These are phyloP conservation scores for Cytospora paraplurivora DNA, from an alignment of 2,329 filamentous ascomycete species.

Conservation along the genomic window DNA sequence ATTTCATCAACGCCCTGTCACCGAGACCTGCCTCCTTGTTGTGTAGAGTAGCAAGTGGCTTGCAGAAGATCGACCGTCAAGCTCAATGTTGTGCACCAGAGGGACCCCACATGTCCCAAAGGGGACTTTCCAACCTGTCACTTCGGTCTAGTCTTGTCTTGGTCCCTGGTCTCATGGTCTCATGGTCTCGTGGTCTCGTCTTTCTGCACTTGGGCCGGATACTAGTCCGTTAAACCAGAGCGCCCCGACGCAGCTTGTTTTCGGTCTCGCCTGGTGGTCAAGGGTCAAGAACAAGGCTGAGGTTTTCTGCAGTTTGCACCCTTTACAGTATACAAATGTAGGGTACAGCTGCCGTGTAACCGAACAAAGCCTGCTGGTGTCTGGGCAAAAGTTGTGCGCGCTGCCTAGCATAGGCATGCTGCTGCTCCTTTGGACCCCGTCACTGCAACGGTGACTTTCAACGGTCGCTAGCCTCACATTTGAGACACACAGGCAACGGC, in stretches of 20 bases:
- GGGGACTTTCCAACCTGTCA: constrained; percentile 13
- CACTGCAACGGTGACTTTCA: neutral
- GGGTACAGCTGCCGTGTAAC: constrained; percentile 18
- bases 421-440: neutral
- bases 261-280: constrained; percentile 13
- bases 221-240: neutral
- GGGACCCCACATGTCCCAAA: constrained; percentile 20
- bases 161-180: constrained; percentile 16
- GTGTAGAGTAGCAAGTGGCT: constrained; percentile 22
- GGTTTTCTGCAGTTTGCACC: constrained; percentile 18
- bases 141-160: constrained; percentile 13
- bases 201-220: constrained; percentile 9
- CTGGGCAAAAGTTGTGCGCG: constrained; percentile 9
- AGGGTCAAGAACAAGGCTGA: constrained; percentile 11
- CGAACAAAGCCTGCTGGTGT: constrained; percentile 2
- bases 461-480: neutral
- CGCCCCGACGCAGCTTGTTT: constrained; percentile 25
- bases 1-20: neutral
- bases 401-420: neutral
- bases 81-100: constrained; percentile 24
- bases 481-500: constrained; percentile 1
- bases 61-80: constrained; percentile 21
- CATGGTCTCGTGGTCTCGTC: constrained; percentile 20
- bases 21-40: constrained; percentile 18
- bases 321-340: constrained; percentile 2